phyloP scores from a whole-genome alignment of 2,329 filamentous ascomycete genomes.

The Xylaria sp. region DNA sequence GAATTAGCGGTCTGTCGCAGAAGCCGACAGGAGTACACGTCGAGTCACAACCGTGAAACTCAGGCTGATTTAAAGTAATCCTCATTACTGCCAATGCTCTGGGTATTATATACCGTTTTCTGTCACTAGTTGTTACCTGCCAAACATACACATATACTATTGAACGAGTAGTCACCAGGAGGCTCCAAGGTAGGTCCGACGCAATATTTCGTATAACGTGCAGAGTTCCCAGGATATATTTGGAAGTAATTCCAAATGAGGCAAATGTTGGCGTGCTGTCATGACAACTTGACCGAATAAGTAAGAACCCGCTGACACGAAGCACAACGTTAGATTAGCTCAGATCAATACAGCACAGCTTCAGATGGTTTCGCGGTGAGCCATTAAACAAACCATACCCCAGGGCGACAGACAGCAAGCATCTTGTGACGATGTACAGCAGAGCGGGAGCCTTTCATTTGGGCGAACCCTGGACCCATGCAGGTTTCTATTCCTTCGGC shows the following conservation, averaged over 20 bases:
- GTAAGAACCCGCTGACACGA: conserved; percentile 5
- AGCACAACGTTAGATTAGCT: conserved; percentile 3
- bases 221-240: conserved; percentile 31
- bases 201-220: background rate
- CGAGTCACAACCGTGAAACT: background rate
- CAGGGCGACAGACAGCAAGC: conserved; percentile 5
- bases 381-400: background rate
- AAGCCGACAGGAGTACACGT: background rate
- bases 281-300: conserved; percentile 5
- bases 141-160: background rate
- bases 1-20: conserved; percentile 13
- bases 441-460: conserved; percentile 12
- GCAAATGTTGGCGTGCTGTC: conserved; percentile 3
- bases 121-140: background rate
- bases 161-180: background rate
- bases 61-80: background rate
- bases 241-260: conserved; percentile 34
- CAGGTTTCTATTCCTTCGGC: conserved; percentile 14
- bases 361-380: conserved; percentile 15
- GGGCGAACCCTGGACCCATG: conserved; percentile 5
- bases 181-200: background rate
- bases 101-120: background rate
- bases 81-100: background rate
- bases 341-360: background rate
- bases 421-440: conserved; percentile 2